A percentile compares a stretch with the other conserved stretches of the same genome.
These are phyloP conservation scores for Aspergillus hortae DNA, from an alignment of 2,329 filamentous ascomycete species.

Conservation along the genomic window DNA sequence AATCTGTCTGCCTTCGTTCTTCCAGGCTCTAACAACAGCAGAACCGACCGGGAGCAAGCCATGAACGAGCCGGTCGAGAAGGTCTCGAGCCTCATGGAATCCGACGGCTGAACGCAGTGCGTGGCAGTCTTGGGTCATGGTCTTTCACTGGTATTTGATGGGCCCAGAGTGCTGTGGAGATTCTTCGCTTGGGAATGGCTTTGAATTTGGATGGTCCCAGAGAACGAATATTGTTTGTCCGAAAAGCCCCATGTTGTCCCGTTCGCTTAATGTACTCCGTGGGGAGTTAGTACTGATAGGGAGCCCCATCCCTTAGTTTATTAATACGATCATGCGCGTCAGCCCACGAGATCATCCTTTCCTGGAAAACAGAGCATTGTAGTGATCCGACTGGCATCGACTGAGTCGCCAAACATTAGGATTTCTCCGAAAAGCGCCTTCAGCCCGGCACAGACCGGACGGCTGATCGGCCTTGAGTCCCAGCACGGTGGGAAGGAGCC, in stretches of 20 bases:
- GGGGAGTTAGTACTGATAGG: too few species aligned
- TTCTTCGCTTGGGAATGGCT: too few species aligned
- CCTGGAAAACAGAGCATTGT: too few species aligned
- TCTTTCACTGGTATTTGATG: too few species aligned
- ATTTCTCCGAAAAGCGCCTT: background rate
- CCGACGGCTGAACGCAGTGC: background rate
- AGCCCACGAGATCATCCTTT: too few species aligned
- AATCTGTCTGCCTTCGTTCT: background rate
- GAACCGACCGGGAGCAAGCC: constrained; percentile 76
- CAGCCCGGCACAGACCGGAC: background rate
- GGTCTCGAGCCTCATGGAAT: background rate
- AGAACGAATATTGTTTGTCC: background rate
- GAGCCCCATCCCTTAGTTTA: too few species aligned
- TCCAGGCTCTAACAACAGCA: constrained; percentile 22
- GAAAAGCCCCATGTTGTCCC: background rate
- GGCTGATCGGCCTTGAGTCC: background rate
- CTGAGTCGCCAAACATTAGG: background rate
- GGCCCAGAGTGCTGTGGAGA: too few species aligned
- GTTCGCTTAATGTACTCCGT: background rate
- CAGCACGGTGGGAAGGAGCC: background rate
- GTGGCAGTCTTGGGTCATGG: too few species aligned
- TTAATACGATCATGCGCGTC: too few species aligned
- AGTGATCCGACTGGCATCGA: background rate
- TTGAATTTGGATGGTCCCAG: background rate
- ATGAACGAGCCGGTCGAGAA: constrained; percentile 43